Conservation (phyloP, 176 grass and related monocot species). For the Raddia distichophylla region DNA sequence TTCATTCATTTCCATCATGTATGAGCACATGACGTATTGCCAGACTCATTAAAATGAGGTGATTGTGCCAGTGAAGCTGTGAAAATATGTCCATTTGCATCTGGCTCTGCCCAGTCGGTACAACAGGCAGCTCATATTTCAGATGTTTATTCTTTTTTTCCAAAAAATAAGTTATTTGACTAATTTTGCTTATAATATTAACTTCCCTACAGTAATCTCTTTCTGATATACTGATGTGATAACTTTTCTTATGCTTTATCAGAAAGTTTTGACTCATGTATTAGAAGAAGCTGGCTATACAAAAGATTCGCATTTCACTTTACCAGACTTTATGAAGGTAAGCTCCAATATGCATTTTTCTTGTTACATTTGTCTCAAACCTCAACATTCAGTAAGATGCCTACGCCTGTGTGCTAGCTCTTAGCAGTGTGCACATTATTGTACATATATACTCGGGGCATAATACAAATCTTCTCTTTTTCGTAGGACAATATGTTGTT, state of each 20-base stretch:
- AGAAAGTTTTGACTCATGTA: conserved; percentile 77
- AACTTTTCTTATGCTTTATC: conserved; percentile 18
- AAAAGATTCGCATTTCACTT: conserved; percentile 61
- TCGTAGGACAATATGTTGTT: conserved; percentile 5
- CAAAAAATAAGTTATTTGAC: background rate
- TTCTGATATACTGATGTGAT: conserved; percentile 6
- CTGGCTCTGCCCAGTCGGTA: background rate
- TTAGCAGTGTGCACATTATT: conserved; percentile 6
- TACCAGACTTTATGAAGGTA: conserved; percentile 86
- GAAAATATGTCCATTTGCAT: background rate
- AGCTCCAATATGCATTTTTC: conserved; percentile 11
- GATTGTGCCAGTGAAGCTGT: background rate
- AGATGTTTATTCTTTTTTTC: background rate
- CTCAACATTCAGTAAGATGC: background rate
- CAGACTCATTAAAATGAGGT: background rate
- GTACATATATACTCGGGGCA: background rate
- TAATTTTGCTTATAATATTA: conserved; percentile 18
- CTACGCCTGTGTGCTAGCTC: background rate
- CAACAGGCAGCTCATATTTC: background rate
- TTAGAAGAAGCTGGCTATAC: conserved; percentile 84
- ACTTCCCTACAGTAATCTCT: background rate
- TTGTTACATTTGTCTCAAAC: conserved; percentile 11
- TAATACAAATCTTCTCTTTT: background rate
- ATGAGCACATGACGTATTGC: background rate
- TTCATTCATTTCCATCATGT: background rate